These are phyloP conservation scores for Tritrichomonas foetus DNA, from an alignment of 208 protist species.

Conservation along the genomic window DNA sequence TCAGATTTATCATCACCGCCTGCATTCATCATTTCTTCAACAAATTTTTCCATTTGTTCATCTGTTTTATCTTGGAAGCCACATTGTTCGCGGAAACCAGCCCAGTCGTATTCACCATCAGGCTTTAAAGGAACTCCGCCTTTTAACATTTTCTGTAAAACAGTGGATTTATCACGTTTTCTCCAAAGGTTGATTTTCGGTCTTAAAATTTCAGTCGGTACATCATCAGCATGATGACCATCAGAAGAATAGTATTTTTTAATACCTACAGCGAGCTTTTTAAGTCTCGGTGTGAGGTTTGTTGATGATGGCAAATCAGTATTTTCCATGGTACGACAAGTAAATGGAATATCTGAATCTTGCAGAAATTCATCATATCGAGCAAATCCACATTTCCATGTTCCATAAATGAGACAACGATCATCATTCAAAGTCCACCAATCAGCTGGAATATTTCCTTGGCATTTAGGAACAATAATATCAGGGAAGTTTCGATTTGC, in stretches of 20 bases:
- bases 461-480: conserved; percentile 2
- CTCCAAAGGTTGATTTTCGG: not conserved
- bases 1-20: not conserved
- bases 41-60: conserved; percentile 20
- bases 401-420: conserved; percentile 9
- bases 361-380: not conserved
- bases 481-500: not conserved
- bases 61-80: conserved; percentile 26
- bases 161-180: not conserved
- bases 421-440: conserved; percentile 23
- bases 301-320: not conserved
- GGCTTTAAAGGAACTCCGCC: not conserved
- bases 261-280: not conserved
- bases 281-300: not conserved
- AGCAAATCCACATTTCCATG: not conserved
- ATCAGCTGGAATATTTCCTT: not conserved
- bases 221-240: not conserved
- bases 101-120: conserved; percentile 5
- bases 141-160: not conserved
- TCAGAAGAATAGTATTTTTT: not conserved
- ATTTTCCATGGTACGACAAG: not conserved
- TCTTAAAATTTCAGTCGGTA: not conserved
- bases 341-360: not conserved
- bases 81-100: not conserved
- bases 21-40: conserved; percentile 33